Base-by-base conservation (phyloP, 768 basidiomycete species). In the Pleurotus tuber-regium region DNA sequence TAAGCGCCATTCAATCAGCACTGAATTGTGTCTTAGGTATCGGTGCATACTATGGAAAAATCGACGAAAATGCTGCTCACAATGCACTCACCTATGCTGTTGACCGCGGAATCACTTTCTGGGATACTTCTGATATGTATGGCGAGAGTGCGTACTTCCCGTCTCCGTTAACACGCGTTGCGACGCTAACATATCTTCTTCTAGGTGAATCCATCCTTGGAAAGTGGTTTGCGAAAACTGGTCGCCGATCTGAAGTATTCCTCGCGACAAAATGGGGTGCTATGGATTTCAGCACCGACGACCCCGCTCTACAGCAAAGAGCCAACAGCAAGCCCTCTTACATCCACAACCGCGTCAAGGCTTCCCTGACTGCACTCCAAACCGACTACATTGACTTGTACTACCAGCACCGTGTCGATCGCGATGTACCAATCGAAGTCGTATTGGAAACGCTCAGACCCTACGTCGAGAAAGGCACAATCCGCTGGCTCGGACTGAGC, bases 361-460 rank as follows among this genome's bases (percentile, higher is more conserved):
- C 54, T 11, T 62, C 63, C 4, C 48, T 65, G 1, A 49, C 44
- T 18, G 33, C 16, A 16, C 58, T 65, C 11, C 25, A 56, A 11
- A 61, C 58, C 21, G 54, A 55, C 29, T 60, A 62, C 38, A 59
- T 66, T 21, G 64, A 66, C 42, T 50, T 66, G 12, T 63, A 59
- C 24, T 67, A 67, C 51, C 62, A 62, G 56, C 68, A 69, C 49
- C 65, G 68, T n/a, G 63, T 64, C n/a, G 66, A 68, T 35, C 56
- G 59, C 24, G 43, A 54, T 19, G 65, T 66, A 29, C 67, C 66
- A 25, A 70, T 68, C 51, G 67, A 70, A 48, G 39, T 62, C 5
- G 61, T 62, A 12, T 47, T 46, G 64, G 76, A 61, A 65, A 66
- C 61, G 62, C 66, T 43, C 59, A 48, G 21, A 61, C 71, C 28